These are phyloP conservation scores for Brachypodium distachyon DNA, from an alignment of 202 grass and related monocot species.

Conservation along the genomic window DNA sequence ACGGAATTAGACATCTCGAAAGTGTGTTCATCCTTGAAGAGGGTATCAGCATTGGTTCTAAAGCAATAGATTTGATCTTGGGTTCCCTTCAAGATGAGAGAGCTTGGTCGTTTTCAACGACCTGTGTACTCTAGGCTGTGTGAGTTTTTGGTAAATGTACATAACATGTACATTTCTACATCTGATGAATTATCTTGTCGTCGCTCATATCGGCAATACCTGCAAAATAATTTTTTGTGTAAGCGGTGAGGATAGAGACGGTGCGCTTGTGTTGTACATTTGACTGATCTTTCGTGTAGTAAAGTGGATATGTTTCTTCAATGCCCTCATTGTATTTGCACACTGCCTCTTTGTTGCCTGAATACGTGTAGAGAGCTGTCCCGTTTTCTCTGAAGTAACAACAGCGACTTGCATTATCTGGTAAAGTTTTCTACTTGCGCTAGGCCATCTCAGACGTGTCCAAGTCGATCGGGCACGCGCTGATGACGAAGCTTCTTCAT, in stretches of 20 bases:
- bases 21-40: conserved; percentile 56
- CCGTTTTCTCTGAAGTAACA: background rate
- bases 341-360: background rate
- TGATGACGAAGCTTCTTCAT: background rate
- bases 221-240: conserved; percentile 29
- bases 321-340: background rate
- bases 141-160: conserved; percentile 39
- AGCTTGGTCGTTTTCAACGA: background rate
- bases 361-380: background rate
- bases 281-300: background rate
- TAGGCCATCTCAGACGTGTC: background rate
- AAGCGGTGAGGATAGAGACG: background rate
- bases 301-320: background rate
- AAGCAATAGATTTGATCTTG: conserved; percentile 33
- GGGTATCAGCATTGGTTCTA: conserved; percentile 51
- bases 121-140: background rate
- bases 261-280: conserved; percentile 4
- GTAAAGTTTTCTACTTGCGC: background rate
- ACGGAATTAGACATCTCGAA: conserved; percentile 56
- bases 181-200: conserved; percentile 16
- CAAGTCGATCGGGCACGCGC: background rate
- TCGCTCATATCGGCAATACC: background rate
- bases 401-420: background rate
- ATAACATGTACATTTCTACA: conserved; percentile 51
- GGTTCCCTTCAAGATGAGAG: background rate